Conservation (phyloP, 495 filamentous ascomycete species). For the Aspergillus indologenus region DNA sequence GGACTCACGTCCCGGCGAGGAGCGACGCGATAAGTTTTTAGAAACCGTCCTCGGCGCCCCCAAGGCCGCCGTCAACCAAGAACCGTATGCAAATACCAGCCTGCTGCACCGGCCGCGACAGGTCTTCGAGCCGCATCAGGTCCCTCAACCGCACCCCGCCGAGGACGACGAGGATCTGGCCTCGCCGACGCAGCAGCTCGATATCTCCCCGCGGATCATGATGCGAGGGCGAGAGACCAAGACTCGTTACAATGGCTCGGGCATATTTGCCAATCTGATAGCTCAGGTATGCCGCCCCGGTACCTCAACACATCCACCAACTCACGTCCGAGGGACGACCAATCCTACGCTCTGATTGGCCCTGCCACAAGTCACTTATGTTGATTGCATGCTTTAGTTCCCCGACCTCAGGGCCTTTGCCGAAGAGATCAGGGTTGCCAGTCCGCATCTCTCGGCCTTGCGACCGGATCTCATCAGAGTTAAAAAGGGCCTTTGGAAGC, state of each 20-base stretch:
- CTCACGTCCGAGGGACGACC: neutral
- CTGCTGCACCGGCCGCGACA: constrained; percentile 33
- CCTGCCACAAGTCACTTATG: neutral
- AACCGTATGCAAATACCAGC: constrained; percentile 33
- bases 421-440: constrained; percentile 38
- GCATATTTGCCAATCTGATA: constrained; percentile 43
- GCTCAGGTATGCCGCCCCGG: constrained; percentile 32
- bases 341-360: neutral
- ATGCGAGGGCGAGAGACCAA: constrained; percentile 44
- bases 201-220: constrained; percentile 41
- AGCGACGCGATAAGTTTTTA: constrained; percentile 37
- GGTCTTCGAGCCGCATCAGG: constrained; percentile 9
- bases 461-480: constrained; percentile 37
- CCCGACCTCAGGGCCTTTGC: constrained; percentile 42
- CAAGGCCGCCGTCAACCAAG: constrained; percentile 40
- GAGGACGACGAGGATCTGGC: constrained; percentile 21
- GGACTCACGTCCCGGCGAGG: constrained; percentile 16
- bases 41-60: constrained; percentile 46
- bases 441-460: constrained; percentile 36
- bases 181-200: constrained; percentile 38
- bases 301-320: too few species aligned
- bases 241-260: constrained; percentile 43
- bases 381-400: constrained; percentile 30
- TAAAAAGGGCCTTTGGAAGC: constrained; percentile 37
- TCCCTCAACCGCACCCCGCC: constrained; percentile 6